Conservation (phyloP, 176 grass and related monocot species). For the Oryza glaberrima region DNA sequence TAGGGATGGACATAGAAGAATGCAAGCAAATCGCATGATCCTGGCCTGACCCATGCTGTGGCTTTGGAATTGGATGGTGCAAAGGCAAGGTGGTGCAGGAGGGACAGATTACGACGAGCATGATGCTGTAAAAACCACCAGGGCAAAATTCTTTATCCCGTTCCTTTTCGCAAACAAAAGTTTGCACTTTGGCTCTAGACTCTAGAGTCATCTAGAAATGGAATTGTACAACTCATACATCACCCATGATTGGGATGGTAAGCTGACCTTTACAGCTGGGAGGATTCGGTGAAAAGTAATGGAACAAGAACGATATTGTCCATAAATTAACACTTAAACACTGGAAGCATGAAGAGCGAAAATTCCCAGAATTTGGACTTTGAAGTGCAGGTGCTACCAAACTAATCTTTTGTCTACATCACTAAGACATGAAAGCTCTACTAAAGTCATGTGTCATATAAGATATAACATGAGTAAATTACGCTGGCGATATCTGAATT, state of each 20-base stretch:
- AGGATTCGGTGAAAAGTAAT: not conserved
- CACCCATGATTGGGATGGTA: not conserved
- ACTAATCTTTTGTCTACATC: too few species aligned
- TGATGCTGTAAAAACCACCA: not conserved
- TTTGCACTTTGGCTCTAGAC: not conserved
- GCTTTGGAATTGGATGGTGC: not conserved
- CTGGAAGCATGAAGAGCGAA: not conserved
- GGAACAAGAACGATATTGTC: not conserved
- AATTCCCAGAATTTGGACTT: not conserved
- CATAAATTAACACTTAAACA: conserved; percentile 13
- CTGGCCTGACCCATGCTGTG: not conserved
- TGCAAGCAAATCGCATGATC: not conserved
- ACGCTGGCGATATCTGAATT: too few species aligned
- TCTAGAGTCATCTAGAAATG: too few species aligned
- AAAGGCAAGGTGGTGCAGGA: not conserved
- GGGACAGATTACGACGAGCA: not conserved
- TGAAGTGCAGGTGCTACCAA: too few species aligned
- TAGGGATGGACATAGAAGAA: not conserved
- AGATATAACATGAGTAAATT: too few species aligned
- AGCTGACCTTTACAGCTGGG: conserved; percentile 21
- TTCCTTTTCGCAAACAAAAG: not conserved
- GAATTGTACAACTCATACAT: not conserved
- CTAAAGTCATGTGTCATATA: too few species aligned
- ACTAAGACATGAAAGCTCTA: too few species aligned
- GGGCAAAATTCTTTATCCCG: not conserved